A percentile compares a stretch with the other conserved stretches of the same genome.
Evolutionary conservation across 495 filamentous ascomycete genomes (phyloP).

Genomic region (Tetracladium marchalianum): DNA sequence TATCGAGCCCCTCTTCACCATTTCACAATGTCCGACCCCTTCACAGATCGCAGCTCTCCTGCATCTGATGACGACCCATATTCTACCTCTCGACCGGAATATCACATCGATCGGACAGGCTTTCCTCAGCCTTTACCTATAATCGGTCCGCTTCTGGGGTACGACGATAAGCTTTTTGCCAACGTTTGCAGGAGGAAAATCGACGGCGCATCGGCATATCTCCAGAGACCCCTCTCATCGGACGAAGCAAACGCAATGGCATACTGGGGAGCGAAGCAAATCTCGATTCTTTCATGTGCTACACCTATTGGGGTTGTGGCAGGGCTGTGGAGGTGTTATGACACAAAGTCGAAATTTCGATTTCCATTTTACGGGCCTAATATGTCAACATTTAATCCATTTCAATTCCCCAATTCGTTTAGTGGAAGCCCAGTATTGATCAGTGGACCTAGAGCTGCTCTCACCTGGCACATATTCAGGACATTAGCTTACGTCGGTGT

Average conservation of each 20-base stretch:
- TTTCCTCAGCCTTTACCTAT: conserved; percentile 13
- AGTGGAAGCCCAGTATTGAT: background rate
- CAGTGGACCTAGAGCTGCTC: background rate
- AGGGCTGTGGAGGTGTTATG: conserved; percentile 11
- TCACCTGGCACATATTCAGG: conserved; percentile 9
- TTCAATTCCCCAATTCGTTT: conserved; percentile 5
- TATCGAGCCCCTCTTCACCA: conserved; percentile 3
- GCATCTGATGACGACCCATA: conserved; percentile 15
- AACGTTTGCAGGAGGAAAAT: background rate
- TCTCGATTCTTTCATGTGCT: conserved; percentile 13
- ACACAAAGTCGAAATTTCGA: conserved; percentile 6
- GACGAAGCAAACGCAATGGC: conserved; percentile 12
- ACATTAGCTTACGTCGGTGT: conserved; percentile 1
- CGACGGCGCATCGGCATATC: background rate
- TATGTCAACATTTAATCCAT: conserved; percentile 8
- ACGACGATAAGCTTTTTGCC: background rate
- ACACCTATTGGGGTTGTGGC: conserved; percentile 4
- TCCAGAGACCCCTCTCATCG: conserved; percentile 7
- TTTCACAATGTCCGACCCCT: background rate
- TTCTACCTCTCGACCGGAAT: conserved; percentile 1
- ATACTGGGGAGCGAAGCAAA: conserved; percentile 12
- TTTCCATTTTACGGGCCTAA: conserved; percentile 19
- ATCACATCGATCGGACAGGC: conserved; percentile 5
- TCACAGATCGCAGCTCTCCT: conserved; percentile 4
- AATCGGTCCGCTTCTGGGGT: conserved; percentile 11